These are phyloP conservation scores for Neoarthrinium moseri DNA, from an alignment of 2,329 filamentous ascomycete species.

Conservation along the genomic window DNA sequence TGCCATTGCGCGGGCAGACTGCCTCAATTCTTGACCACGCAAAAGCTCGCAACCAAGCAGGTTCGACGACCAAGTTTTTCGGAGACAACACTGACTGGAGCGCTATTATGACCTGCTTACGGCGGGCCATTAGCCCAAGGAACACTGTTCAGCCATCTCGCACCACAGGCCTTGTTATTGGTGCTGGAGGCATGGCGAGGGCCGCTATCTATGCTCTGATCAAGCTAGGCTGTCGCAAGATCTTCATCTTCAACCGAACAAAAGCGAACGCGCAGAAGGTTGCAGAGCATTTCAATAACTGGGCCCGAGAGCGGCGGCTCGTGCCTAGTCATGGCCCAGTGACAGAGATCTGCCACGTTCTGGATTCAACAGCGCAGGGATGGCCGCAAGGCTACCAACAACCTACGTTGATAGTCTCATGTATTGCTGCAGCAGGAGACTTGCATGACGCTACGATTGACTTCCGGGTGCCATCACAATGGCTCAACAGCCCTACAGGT, in stretches of 20 bases:
- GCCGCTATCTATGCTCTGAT: conserved; percentile 73
- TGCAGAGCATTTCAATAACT: conserved; percentile 64
- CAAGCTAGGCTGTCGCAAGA: conserved; percentile 69
- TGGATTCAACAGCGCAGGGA: conserved; percentile 54
- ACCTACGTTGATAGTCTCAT: conserved; percentile 71
- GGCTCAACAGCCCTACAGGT: conserved; percentile 69
- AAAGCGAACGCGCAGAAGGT: conserved; percentile 58
- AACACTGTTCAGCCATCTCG: conserved; percentile 55
- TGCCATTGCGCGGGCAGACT: conserved; percentile 59
- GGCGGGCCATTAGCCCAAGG: conserved; percentile 67
- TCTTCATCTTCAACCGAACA: conserved; percentile 72
- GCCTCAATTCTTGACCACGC: conserved; percentile 52
- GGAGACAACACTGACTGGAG: conserved; percentile 73
- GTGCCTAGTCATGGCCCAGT: conserved; percentile 31
- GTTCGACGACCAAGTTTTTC: conserved; percentile 62
- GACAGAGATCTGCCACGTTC: conserved; percentile 48
- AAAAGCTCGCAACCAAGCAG: conserved; percentile 58
- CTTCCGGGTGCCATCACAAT: conserved; percentile 67
- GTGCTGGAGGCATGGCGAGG: conserved; percentile 70
- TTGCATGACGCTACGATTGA: conserved; percentile 62
- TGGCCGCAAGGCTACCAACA: conserved; percentile 64
- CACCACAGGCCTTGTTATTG: conserved; percentile 57
- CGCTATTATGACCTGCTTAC: conserved; percentile 60
- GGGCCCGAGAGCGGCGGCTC: conserved; percentile 35
- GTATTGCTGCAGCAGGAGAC: conserved; percentile 65